Evolutionary conservation across 441 rosid genomes (phyloP), one percentile per base, ranked within the genome.

Genomic region (Euphorbia celastroides): DNA sequence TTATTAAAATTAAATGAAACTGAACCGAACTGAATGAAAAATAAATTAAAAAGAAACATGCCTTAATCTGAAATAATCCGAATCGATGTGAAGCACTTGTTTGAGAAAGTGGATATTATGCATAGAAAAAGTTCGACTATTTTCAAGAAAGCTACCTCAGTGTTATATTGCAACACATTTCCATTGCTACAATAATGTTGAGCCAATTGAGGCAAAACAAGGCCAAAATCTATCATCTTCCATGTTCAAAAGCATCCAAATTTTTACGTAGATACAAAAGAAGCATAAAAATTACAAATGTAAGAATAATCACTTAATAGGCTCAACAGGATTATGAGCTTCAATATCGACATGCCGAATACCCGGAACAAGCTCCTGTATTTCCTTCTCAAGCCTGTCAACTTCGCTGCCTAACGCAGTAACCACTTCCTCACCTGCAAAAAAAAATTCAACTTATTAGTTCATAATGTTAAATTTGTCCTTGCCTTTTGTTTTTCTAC

Each of bases 351-450:
- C 99, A 44, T 92, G 98, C 22, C 89, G 91, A 70, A 94, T 87
- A 41, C 98, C 98, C 0, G 98, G 99, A 70, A 92, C 98, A 70
- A 94, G 94, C 67, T 90, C 96, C 67, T 88, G 96, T 48, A 94
- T 94, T 81, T 94, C 96, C 72, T 83, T 82, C 75, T 94, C 99
- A 17, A 94, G 90, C 82, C 99, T 79, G 65, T 88, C 97, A 14
- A 94, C 96, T 80, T 94, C 99, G 19, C 97, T 83, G 64, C 99
- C 99, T 75, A 94, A 84, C 55, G 97, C 97, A 38, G 92, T 92
- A 19, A 94, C 99, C 55, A 94, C 90, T 81, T 94, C 98, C 83
- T 94, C 99, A 58, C 99, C 99, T 92, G 84, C 73, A 78, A 38
- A 31, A 13, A 60, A 22, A 65, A 16, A 28, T 13, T n/a, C n/a